Evolutionary conservation across 2,329 filamentous ascomycete species (phyloP).

Genomic region (Fusarium domesticum): DNA sequence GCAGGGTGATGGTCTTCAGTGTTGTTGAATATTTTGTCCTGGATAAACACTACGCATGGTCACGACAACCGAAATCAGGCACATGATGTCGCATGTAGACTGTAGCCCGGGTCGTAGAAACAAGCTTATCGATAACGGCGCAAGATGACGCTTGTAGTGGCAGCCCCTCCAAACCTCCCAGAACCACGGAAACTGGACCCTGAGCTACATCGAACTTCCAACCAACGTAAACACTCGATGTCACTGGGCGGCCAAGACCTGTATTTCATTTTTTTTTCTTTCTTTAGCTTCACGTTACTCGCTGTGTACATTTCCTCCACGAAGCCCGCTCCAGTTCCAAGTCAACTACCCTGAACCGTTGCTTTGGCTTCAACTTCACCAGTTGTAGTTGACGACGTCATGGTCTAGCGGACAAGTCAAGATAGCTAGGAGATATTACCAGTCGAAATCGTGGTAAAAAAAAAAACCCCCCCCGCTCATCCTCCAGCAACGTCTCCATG

Average conservation of each 20-base stretch:
- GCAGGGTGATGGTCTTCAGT: too few species aligned
- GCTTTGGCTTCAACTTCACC: not conserved
- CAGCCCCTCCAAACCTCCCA: not conserved
- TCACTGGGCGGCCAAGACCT: constrained; percentile 10
- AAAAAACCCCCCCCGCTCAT: too few species aligned
- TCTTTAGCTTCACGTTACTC: too few species aligned
- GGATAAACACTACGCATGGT: too few species aligned
- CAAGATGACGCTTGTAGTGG: constrained; percentile 19
- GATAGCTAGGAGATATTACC: constrained; percentile 31
- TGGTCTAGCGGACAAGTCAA: constrained; percentile 22
- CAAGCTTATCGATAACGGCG: constrained; percentile 31
- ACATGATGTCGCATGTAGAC: constrained; percentile 17
- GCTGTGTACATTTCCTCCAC: too few species aligned
- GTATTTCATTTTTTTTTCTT: not conserved
- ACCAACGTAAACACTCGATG: constrained; percentile 11
- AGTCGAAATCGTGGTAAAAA: too few species aligned
- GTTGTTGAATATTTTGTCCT: too few species aligned
- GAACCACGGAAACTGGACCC: constrained; percentile 3
- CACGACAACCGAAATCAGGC: too few species aligned
- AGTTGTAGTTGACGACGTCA: constrained; percentile 10
- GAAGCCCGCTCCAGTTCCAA: too few species aligned
- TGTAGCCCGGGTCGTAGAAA: not conserved
- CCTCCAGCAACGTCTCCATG: constrained; percentile 24
- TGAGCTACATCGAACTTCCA: constrained; percentile 19
- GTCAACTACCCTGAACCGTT: too few species aligned